Conservation (phyloP, 2,329 filamentous ascomycete genomes). For the Penicillium sp. region DNA sequence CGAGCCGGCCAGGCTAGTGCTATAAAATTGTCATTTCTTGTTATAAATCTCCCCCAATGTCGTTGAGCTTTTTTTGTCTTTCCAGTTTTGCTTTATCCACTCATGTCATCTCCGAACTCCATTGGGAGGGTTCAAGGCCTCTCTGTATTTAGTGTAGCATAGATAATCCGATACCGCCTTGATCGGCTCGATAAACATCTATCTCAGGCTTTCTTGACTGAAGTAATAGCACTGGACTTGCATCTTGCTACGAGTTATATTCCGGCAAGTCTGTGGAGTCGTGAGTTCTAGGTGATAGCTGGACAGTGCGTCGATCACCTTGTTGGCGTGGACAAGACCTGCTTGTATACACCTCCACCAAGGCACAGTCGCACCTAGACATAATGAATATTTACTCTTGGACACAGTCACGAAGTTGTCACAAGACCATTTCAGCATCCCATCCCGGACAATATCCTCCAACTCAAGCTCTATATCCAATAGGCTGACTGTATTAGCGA, state of each 20-base stretch:
- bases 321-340: too few species aligned
- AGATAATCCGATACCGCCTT: conserved; percentile 31
- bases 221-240: too few species aligned
- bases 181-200: conserved; percentile 11
- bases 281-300: too few species aligned
- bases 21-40: conserved; percentile 40
- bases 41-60: conserved; percentile 19
- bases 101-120: conserved; percentile 21
- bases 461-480: conserved; percentile 26
- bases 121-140: conserved; percentile 16
- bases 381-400: too few species aligned
- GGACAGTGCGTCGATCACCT: too few species aligned
- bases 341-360: too few species aligned
- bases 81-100: conserved; percentile 21
- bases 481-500: conserved; percentile 47
- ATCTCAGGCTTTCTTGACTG: too few species aligned
- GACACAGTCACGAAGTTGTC: too few species aligned
- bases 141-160: conserved; percentile 36
- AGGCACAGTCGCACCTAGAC: too few species aligned
- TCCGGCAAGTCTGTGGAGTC: too few species aligned
- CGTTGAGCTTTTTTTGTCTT: conserved; percentile 6
- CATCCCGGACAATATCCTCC: neutral
- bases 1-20: conserved; percentile 74
- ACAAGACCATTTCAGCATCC: too few species aligned
- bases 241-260: too few species aligned